These are phyloP conservation scores for Stemphylium lycopersici DNA, from an alignment of 2,329 filamentous ascomycete species.

Conservation along the genomic window DNA sequence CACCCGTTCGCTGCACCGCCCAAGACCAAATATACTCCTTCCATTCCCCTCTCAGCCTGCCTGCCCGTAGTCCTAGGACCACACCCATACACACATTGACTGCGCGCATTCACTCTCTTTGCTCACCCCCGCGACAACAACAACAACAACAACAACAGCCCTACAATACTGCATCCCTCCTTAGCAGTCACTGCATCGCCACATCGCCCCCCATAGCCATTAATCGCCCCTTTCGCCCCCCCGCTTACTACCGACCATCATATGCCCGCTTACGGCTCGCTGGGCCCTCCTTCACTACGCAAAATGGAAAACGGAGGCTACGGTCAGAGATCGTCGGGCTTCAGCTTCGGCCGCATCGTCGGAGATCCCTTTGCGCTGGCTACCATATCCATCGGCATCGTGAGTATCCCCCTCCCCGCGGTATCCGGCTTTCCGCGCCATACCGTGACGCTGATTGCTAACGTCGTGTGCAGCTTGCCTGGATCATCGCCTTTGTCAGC, in stretches of 20 bases:
- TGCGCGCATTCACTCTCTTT: too few relatives aligned
- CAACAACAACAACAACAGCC: too few relatives aligned
- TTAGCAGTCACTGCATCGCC: too few relatives aligned
- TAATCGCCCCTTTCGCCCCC: neutral
- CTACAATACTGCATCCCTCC: too few relatives aligned
- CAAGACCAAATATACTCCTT: neutral
- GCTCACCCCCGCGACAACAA: too few relatives aligned
- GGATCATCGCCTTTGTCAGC: slow-evolving; percentile 89
- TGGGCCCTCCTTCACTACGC: slow-evolving; percentile 73
- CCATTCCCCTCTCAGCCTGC: neutral
- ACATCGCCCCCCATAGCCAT: too few relatives aligned
- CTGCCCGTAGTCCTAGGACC: slow-evolving; percentile 9
- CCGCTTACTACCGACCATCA: slow-evolving; percentile 51
- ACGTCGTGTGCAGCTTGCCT: slow-evolving; percentile 73
- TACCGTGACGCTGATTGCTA: slow-evolving; percentile 13
- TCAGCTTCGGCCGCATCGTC: slow-evolving; percentile 86
- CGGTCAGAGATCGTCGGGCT: slow-evolving; percentile 53
- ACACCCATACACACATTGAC: slow-evolving; percentile 7
- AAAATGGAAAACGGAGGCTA: slow-evolving; percentile 76
- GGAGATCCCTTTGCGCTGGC: slow-evolving; percentile 96
- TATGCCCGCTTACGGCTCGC: slow-evolving; percentile 77
- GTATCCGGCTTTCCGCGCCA: slow-evolving; percentile 7
- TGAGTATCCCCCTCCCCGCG: slow-evolving; percentile 59
- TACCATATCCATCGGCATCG: slow-evolving; percentile 87
- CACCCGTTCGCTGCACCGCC: slow-evolving; percentile 8